Evolutionary conservation across 805 yeast genomes (phyloP).

Genomic region (Lipomyces starkeyi): DNA sequence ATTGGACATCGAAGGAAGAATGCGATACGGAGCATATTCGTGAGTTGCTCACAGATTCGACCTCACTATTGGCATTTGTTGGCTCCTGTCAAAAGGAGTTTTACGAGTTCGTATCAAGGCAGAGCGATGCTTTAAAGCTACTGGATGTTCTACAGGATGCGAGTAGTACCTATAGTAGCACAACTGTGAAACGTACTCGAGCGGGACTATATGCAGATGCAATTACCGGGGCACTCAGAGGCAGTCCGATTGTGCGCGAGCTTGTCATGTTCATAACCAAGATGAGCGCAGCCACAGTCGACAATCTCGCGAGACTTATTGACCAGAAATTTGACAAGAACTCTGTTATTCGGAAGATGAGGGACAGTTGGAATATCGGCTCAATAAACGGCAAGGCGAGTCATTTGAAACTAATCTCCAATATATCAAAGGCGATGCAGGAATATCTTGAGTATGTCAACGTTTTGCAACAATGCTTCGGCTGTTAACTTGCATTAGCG

Average conservation of each 20-base stretch:
- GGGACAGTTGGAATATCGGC: conserved; percentile 18
- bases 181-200: conserved; percentile 8
- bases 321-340: conserved; percentile 2
- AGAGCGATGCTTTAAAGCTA: conserved; percentile 1
- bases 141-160: conserved; percentile 10
- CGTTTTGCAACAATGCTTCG: background rate
- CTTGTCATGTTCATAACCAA: conserved; percentile 2
- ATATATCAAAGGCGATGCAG: conserved; percentile 11
- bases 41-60: conserved; percentile 1
- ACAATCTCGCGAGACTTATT: conserved; percentile 2
- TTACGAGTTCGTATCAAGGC: background rate
- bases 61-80: conserved; percentile 3
- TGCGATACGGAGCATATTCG: background rate
- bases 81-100: conserved; percentile 1
- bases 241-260: conserved; percentile 15
- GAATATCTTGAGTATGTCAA: background rate
- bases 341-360: conserved; percentile 6
- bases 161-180: background rate
- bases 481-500: background rate
- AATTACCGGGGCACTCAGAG: conserved; percentile 17
- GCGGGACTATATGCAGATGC: conserved; percentile 26
- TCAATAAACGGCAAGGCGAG: conserved; percentile 9
- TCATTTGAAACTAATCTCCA: conserved; percentile 15
- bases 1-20: background rate
- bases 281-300: conserved; percentile 18